A percentile compares a stretch with the other conserved stretches of the same genome.
phyloP scores from a whole-genome alignment of 495 filamentous ascomycete species.

The Penicillium cosmopolitanum region DNA sequence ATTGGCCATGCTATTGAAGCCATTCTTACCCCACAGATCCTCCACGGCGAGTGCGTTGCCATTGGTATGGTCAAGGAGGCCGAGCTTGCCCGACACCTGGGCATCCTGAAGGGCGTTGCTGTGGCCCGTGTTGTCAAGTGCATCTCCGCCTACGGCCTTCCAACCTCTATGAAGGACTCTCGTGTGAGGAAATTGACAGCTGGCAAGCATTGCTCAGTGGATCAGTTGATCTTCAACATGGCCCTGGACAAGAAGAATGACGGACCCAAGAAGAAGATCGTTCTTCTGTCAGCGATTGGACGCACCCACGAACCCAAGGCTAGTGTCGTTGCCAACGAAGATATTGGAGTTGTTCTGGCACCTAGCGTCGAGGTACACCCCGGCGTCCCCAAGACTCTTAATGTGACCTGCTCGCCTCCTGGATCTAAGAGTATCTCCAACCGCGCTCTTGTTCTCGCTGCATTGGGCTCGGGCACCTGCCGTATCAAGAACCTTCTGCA shows the following conservation, averaged over 20 bases:
- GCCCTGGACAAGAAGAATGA: conserved; percentile 99
- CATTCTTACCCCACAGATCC: conserved; percentile 89
- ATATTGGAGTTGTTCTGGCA: conserved; percentile 83
- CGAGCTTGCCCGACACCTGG: conserved; percentile 86
- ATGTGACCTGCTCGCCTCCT: conserved; percentile 81
- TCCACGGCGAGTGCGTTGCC: conserved; percentile 94
- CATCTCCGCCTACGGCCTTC: conserved; percentile 89
- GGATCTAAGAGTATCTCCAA: conserved; percentile 99
- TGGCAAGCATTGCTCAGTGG: conserved; percentile 88
- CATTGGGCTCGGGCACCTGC: conserved; percentile 84
- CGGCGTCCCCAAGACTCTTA: conserved; percentile 62
- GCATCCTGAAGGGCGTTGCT: conserved; percentile 82
- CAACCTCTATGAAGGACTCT: conserved; percentile 82
- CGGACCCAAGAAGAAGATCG: conserved; percentile 92
- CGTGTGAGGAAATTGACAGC: conserved; percentile 83
- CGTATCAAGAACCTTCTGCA: conserved; percentile 90
- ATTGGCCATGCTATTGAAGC: conserved; percentile 98
- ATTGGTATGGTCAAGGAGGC: conserved; percentile 99
- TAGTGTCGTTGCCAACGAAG: conserved; percentile 81
- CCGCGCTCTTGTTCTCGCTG: conserved; percentile 88
- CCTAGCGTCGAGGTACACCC: conserved; percentile 76
- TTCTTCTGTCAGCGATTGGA: conserved; percentile 91
- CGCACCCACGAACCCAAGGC: conserved; percentile 84
- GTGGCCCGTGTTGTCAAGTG: conserved; percentile 91
- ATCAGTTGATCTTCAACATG: conserved; percentile 88